Conservation (phyloP, 257 asterid species). For the Euphrasia confusa region DNA sequence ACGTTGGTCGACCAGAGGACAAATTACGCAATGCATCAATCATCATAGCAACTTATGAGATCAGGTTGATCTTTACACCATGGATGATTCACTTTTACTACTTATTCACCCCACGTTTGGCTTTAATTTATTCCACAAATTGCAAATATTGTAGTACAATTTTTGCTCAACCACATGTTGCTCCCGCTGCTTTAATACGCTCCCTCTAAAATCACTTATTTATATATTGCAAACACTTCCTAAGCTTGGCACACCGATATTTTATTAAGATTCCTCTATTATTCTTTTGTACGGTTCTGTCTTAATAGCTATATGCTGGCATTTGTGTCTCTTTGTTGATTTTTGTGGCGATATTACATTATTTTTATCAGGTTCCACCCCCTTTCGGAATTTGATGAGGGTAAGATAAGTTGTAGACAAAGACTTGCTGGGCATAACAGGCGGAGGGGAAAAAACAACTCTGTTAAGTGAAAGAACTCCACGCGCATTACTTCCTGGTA, state of each 20-base stretch:
- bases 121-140: too few species aligned
- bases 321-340: not conserved
- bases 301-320: conserved; percentile 4
- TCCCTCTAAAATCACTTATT: too few species aligned
- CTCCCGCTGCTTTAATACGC: too few species aligned
- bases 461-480: conserved; percentile 60
- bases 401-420: conserved; percentile 91
- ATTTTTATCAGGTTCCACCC: conserved; percentile 65
- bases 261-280: not conserved
- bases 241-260: not conserved
- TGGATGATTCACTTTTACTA: too few species aligned
- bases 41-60: too few species aligned
- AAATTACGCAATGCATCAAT: too few species aligned
- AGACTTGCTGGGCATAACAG: conserved; percentile 91
- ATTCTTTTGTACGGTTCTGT: not conserved
- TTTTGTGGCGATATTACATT: conserved; percentile 10
- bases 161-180: not conserved
- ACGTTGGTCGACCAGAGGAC: too few species aligned
- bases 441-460: conserved; percentile 74
- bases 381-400: conserved; percentile 90
- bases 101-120: too few species aligned
- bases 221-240: too few species aligned
- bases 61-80: too few species aligned
- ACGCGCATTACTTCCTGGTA: conserved; percentile 36
- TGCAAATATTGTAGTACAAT: too few species aligned